phyloP scores from a whole-genome alignment of 2,329 filamentous ascomycete species.

The Pseudogymnoascus sp. region DNA sequence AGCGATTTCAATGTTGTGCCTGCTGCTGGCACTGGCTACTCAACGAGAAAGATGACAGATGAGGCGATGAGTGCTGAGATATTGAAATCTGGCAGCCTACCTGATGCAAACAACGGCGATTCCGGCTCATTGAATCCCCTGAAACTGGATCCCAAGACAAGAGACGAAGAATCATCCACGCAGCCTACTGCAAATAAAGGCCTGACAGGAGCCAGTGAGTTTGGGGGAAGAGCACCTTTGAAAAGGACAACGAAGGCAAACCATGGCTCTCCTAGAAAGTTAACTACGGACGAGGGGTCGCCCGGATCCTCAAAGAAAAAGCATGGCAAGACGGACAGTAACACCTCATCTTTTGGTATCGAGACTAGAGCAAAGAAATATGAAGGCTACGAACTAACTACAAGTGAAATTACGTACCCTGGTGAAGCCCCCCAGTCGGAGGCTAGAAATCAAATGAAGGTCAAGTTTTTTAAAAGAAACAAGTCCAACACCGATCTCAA shows the following conservation, averaged over 20 bases:
- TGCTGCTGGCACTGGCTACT: background rate
- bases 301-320: background rate
- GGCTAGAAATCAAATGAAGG: background rate
- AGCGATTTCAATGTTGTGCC: background rate
- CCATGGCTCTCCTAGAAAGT: background rate
- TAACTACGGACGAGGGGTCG: background rate
- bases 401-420: background rate
- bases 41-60: background rate
- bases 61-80: background rate
- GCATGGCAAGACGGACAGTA: background rate
- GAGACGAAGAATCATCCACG: background rate
- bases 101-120: background rate
- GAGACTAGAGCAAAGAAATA: background rate
- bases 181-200: too few relatives aligned
- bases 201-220: background rate
- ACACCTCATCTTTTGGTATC: background rate
- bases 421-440: background rate
- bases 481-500: background rate
- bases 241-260: background rate
- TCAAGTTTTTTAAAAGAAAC: background rate
- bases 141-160: background rate
- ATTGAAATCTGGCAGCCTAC: background rate
- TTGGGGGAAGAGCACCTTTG: background rate
- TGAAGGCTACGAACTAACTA: background rate
- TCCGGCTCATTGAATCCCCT: background rate